phyloP scores from a whole-genome alignment of 345 rosid species.

The Melaleuca quinquenervia region DNA sequence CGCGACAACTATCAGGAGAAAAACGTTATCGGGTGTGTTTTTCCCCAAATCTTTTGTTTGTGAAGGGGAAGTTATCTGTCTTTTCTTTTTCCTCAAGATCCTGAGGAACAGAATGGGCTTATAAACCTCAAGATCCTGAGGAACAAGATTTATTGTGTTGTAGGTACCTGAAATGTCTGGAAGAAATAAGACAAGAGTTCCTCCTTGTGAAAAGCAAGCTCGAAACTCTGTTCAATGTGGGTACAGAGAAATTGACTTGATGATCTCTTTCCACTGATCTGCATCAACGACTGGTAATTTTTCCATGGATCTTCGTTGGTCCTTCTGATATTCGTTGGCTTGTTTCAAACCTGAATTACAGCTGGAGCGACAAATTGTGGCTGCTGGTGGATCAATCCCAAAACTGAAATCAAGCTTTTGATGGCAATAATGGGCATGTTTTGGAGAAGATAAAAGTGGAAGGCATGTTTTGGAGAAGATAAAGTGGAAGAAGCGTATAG shows the following conservation, averaged over 20 bases:
- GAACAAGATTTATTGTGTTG: neutral
- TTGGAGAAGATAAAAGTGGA: neutral
- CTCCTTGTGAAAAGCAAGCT: constrained; percentile 66
- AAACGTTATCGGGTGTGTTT: constrained; percentile 60
- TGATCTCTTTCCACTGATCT: neutral
- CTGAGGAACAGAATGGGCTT: neutral
- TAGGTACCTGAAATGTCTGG: constrained; percentile 77
- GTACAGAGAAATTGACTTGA: neutral
- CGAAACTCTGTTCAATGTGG: constrained; percentile 63
- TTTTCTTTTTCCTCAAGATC: neutral
- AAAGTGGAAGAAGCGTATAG: neutral
- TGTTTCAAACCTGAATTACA: constrained; percentile 9
- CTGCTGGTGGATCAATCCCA: constrained; percentile 76
- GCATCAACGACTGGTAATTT: neutral
- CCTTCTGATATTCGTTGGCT: neutral
- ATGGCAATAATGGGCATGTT: neutral
- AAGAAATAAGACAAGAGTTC: constrained; percentile 77
- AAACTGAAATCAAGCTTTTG: neutral
- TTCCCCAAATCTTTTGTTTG: neutral
- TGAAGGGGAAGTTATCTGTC: neutral
- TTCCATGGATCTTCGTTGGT: neutral
- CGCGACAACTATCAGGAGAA: constrained; percentile 53
- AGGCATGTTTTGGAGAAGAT: neutral
- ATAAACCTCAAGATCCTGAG: neutral
- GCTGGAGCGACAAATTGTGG: constrained; percentile 86